phyloP scores from a whole-genome alignment of 1,139 yeast genomes.

The Pichia sp. region DNA sequence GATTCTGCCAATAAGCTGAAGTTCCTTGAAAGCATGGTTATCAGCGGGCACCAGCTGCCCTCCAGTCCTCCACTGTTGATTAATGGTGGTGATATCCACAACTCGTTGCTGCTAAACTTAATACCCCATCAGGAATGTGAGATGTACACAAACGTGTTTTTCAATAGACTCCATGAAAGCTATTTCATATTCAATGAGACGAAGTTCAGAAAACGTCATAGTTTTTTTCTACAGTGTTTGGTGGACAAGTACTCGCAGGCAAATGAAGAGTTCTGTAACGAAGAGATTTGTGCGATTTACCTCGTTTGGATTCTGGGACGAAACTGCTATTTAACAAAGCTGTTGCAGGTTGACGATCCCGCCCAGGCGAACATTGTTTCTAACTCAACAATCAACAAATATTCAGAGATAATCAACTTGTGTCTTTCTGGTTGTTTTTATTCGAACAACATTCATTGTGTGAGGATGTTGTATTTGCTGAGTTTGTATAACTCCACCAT shows the following conservation, averaged over 20 bases:
- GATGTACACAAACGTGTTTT: conserved; percentile 33
- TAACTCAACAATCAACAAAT: conserved; percentile 17
- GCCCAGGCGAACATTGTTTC: conserved; percentile 5
- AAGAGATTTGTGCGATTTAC: conserved; percentile 35
- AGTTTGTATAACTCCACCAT: conserved; percentile 35
- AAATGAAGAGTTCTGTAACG: conserved; percentile 18
- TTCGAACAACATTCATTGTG: conserved; percentile 34
- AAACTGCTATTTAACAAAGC: conserved; percentile 20
- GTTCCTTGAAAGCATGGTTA: background rate
- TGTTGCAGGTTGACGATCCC: conserved; percentile 20
- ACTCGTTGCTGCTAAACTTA: conserved; percentile 26
- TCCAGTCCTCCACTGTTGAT: conserved; percentile 1
- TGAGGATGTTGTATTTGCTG: conserved; percentile 34
- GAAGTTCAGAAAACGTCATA: conserved; percentile 28
- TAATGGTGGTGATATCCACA: conserved; percentile 19
- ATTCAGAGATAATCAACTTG: conserved; percentile 33
- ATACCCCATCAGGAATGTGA: conserved; percentile 29
- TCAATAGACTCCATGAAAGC: conserved; percentile 34
- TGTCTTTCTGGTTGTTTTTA: conserved; percentile 34
- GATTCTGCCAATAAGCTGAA: background rate
- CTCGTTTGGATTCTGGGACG: conserved; percentile 37
- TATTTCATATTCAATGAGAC: conserved; percentile 33
- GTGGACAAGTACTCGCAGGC: background rate
- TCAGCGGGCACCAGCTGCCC: background rate
- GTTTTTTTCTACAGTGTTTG: conserved; percentile 25